Base-by-base conservation (phyloP, 352 stramenopile genomes). In the Blastocystis sp. region DNA sequence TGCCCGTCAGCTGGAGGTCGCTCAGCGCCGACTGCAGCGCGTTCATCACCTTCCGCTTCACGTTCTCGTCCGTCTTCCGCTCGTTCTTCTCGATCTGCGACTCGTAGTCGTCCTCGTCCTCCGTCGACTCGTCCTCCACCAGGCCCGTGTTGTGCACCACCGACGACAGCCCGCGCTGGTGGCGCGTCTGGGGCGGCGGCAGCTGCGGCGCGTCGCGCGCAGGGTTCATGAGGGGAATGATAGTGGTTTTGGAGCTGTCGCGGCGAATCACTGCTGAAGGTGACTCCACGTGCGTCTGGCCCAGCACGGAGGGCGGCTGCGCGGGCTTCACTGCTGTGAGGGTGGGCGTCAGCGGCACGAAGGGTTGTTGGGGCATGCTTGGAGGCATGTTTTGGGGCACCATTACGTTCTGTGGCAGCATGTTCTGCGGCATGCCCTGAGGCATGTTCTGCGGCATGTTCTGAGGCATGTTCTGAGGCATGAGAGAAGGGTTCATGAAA, bases 21-120 rank as follows among this genome's bases (percentile, higher is more conserved):
- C 62, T 77, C 45, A 88, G 61, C 40, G 61, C 62, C 43, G 23
- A 41, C 41, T 88, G 78, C 48, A 88, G 60, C 9, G 78, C 78
- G 7, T 28, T 79, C 78, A 88, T 61, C 45, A 88, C 40, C 28
- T 76, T 69, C 7, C 21, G 23, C 78, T 78, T 88, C 45, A 88
- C 38, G 10, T 34, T 43, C 38, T 88, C 78, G 34, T 88, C 78
- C 17, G 40, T 76, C 67, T 65, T 61, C 14, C 78, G 41, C 41
- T 71, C 56, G 14, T 23, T 56, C 67, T 76, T 88, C 56, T 61
- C 61, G 17, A 61, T 34, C 28, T 38, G 78, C 14, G 61, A 34
- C 52, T 71, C 61, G 60, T 88, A 88, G 48, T 88, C 78, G 38
- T 76, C 62, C 43, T 76, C 66, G 38, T 86, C 76, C n/a, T 70